A percentile compares a stretch with the other conserved stretches of the same genome.
Conservation (phyloP, 2,329 filamentous ascomycete species). For the Fusarium sp. region DNA sequence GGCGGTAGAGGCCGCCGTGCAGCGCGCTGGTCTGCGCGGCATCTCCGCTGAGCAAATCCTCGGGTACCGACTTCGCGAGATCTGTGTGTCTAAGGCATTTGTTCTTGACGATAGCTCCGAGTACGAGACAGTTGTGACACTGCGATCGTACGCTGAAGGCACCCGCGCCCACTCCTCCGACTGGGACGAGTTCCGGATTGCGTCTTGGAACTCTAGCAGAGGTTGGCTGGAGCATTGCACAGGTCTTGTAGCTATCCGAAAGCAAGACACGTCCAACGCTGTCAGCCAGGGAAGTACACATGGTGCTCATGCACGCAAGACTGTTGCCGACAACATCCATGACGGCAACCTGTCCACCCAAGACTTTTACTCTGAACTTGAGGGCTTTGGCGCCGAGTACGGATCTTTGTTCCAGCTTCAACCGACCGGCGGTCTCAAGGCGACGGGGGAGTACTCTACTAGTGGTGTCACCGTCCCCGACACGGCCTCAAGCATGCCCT, state of each 20-base stretch:
- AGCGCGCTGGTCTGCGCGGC: not conserved
- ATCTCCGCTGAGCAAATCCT: not conserved
- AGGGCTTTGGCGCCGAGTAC: constrained; percentile 40
- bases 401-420: constrained; percentile 38
- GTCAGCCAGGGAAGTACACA: constrained; percentile 16
- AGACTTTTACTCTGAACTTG: constrained; percentile 42
- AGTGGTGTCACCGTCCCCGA: constrained; percentile 52
- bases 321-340: not conserved
- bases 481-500: constrained; percentile 56
- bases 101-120: not conserved
- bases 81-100: not conserved
- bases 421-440: constrained; percentile 15
- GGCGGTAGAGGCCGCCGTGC: constrained; percentile 17
- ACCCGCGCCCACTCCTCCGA: constrained; percentile 49
- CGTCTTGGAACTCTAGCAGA: constrained; percentile 58
- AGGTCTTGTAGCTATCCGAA: constrained; percentile 56
- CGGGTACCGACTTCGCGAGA: not conserved
- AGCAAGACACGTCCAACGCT: constrained; percentile 32
- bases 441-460: constrained; percentile 27
- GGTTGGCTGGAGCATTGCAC: constrained; percentile 67
- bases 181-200: constrained; percentile 66
- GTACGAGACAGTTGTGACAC: constrained; percentile 41
- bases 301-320: constrained; percentile 18
- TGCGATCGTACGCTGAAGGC: constrained; percentile 43
- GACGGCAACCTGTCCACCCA: constrained; percentile 21